A percentile compares a stretch with the other conserved stretches of the same genome.
Conservation (phyloP, 306 rosid species). For the Medicago arabica region DNA sequence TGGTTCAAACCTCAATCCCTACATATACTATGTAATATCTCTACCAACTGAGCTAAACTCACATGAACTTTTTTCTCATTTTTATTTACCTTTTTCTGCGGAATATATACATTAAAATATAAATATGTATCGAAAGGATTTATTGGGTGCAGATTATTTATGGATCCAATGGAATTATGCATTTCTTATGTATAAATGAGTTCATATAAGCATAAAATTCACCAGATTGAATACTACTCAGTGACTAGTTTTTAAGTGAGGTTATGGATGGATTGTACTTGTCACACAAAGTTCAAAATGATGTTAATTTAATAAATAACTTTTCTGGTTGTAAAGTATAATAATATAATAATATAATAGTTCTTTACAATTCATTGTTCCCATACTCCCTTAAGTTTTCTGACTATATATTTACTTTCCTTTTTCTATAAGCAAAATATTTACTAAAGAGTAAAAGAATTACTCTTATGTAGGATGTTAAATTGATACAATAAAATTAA, state of each 20-base stretch:
- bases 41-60: too few species aligned
- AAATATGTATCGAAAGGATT: slow-evolving; percentile 42
- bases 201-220: slow-evolving; percentile 40
- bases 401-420: too few species aligned
- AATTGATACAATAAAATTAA: too few species aligned
- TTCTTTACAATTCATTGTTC: slow-evolving; percentile 13
- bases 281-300: slow-evolving; percentile 20
- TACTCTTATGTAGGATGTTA: too few species aligned
- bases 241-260: not conserved
- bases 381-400: not conserved
- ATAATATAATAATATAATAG: slow-evolving; percentile 1
- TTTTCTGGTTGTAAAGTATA: slow-evolving; percentile 7
- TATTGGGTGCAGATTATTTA: slow-evolving; percentile 44
- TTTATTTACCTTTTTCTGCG: not conserved
- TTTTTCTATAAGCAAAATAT: too few species aligned
- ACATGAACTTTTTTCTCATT: too few species aligned
- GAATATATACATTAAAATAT: not conserved
- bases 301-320: slow-evolving; percentile 11
- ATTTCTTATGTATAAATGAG: slow-evolving; percentile 35
- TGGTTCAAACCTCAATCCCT: too few species aligned
- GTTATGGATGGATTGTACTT: slow-evolving; percentile 8
- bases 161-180: slow-evolving; percentile 64
- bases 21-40: too few species aligned
- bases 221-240: slow-evolving; percentile 11
- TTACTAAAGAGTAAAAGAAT: too few species aligned